Conservation (phyloP, 495 filamentous ascomycete species). For the Trichoderma orchidacearum region DNA sequence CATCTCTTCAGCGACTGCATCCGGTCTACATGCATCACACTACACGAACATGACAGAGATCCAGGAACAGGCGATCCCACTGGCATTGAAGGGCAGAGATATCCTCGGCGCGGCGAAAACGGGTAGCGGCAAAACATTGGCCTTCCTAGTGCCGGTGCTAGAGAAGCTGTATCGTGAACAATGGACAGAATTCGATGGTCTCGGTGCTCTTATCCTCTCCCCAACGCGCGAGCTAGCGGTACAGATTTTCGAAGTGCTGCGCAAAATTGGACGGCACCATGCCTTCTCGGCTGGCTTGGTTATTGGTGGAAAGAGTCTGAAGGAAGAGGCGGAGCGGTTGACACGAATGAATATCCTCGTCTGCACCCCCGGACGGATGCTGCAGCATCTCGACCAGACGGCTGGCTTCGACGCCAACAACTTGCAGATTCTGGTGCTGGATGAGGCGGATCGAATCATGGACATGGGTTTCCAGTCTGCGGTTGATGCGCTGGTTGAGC, state of each 20-base stretch:
- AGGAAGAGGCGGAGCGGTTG: slow-evolving; percentile 76
- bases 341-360: slow-evolving; percentile 96
- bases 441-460: slow-evolving; percentile 93
- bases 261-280: slow-evolving; percentile 82
- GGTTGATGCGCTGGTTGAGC: slow-evolving; percentile 86
- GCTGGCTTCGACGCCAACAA: slow-evolving; percentile 81
- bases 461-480: slow-evolving; percentile 94
- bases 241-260: slow-evolving; percentile 92
- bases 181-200: slow-evolving; percentile 83
- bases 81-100: slow-evolving; percentile 75
- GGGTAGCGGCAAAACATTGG: slow-evolving; percentile 89
- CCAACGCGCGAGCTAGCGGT: slow-evolving; percentile 91
- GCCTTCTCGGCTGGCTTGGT: slow-evolving; percentile 85
- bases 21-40: slow-evolving; percentile 72
- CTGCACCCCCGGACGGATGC: slow-evolving; percentile 85
- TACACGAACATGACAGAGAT: slow-evolving; percentile 88
- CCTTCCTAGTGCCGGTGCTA: slow-evolving; percentile 83
- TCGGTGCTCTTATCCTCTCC: slow-evolving; percentile 85
- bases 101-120: slow-evolving; percentile 95
- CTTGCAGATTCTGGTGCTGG: slow-evolving; percentile 82
- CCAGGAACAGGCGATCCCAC: slow-evolving; percentile 72
- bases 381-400: slow-evolving; percentile 94
- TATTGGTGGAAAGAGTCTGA: slow-evolving; percentile 85
- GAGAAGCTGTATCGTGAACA: slow-evolving; percentile 86
- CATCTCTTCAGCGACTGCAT: slow-evolving; percentile 68